A percentile compares a stretch with the other conserved stretches of the same genome.
These are phyloP conservation scores for Tolypocladium sp. DNA, from an alignment of 2,329 filamentous ascomycete genomes.

Conservation along the genomic window DNA sequence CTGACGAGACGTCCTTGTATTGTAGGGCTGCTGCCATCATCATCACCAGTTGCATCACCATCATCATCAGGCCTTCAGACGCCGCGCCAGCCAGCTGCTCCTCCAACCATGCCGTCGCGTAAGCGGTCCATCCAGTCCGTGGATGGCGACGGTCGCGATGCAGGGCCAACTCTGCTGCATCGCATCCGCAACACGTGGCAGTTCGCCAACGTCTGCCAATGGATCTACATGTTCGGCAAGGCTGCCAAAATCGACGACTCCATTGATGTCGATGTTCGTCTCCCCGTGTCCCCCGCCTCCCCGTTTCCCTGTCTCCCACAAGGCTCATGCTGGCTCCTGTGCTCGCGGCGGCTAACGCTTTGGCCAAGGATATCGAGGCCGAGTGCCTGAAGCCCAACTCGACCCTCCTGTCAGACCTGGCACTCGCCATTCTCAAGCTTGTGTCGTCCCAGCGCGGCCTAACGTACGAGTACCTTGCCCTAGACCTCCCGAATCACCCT, in stretches of 20 bases:
- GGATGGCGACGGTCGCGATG: not conserved
- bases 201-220: slow-evolving; percentile 89
- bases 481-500: slow-evolving; percentile 2
- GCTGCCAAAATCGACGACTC: slow-evolving; percentile 83
- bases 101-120: slow-evolving; percentile 6
- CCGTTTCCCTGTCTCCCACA: not conserved
- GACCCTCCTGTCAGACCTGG: slow-evolving; percentile 67
- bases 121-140: slow-evolving; percentile 1
- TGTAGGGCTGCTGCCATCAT: not conserved
- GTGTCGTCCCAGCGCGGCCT: slow-evolving; percentile 89
- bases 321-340: not conserved
- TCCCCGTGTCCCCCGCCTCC: not conserved
- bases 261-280: slow-evolving; percentile 75
- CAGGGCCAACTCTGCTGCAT: slow-evolving; percentile 35
- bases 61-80: not conserved
- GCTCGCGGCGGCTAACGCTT: not conserved
- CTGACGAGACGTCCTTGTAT: not conserved
- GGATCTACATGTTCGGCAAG: slow-evolving; percentile 83
- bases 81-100: not conserved
- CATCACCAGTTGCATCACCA: not conserved
- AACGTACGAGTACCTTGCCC: slow-evolving; percentile 51
- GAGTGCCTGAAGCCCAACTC: slow-evolving; percentile 81
- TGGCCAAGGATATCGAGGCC: slow-evolving; percentile 66
- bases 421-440: slow-evolving; percentile 79
- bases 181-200: slow-evolving; percentile 87